Percentiles rank a stretch among this genome's conserved stretches.
Conservation (phyloP, 2,329 filamentous ascomycete genomes). For the Geoglossum cookeanum region DNA sequence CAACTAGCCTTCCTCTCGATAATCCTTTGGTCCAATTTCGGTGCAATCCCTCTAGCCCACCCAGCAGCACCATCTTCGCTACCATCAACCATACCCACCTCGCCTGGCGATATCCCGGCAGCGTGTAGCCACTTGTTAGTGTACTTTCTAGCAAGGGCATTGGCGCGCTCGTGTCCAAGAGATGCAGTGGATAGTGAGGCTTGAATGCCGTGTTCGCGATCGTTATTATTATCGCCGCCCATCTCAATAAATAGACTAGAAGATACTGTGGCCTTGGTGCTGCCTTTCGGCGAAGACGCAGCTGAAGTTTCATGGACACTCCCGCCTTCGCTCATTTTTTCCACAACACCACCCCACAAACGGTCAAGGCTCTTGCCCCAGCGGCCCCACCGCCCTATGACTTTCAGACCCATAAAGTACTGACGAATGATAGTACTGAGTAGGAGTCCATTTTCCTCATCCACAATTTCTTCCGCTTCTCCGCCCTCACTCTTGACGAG, state of each 20-base stretch:
- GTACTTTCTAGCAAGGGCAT: conserved; percentile 42
- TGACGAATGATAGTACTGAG: conserved; percentile 75
- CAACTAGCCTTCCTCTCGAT: neutral
- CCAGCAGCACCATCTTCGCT: conserved; percentile 32
- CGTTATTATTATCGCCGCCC: neutral
- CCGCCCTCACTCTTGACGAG: conserved; percentile 62
- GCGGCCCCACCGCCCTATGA: conserved; percentile 60
- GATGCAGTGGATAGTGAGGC: conserved; percentile 14
- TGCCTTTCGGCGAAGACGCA: neutral
- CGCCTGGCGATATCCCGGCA: conserved; percentile 38
- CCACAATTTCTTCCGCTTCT: conserved; percentile 55
- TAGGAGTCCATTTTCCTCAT: conserved; percentile 71
- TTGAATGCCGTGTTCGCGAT: neutral
- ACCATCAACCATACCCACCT: conserved; percentile 22
- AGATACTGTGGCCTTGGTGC: neutral
- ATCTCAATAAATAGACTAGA: neutral
- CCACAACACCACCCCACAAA: conserved; percentile 49
- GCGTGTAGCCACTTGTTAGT: conserved; percentile 54
- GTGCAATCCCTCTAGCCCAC: conserved; percentile 68
- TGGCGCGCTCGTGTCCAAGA: conserved; percentile 25
- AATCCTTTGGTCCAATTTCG: conserved; percentile 61
- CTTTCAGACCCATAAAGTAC: conserved; percentile 75
- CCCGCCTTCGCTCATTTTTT: conserved; percentile 35
- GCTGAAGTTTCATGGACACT: conserved; percentile 14
- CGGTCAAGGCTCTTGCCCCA: conserved; percentile 42